These are phyloP conservation scores for Poteriospumella lacustris DNA, from an alignment of 108 stramenopile species.

Conservation along the genomic window DNA sequence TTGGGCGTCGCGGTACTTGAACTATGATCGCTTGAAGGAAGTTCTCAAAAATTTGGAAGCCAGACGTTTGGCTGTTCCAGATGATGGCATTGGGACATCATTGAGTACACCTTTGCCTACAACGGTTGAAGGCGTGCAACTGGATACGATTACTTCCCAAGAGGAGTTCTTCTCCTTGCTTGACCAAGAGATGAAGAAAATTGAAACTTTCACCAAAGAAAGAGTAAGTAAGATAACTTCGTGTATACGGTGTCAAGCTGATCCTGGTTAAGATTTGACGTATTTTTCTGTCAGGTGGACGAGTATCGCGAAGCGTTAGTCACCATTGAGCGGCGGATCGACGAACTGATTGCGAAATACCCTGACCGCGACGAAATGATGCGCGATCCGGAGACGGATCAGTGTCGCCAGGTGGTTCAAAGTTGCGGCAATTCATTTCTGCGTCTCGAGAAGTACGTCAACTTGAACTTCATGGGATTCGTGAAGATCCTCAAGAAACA, in stretches of 20 bases:
- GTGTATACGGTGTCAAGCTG: not conserved
- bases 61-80: not conserved
- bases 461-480: constrained; percentile 93
- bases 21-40: constrained; percentile 33
- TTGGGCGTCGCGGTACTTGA: constrained; percentile 30
- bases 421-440: constrained; percentile 50
- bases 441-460: constrained; percentile 85
- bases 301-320: constrained; percentile 34
- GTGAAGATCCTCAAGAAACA: constrained; percentile 96
- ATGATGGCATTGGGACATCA: not conserved
- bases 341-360: not conserved
- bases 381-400: not conserved
- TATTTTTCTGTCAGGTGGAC: not conserved
- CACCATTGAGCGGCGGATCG: not conserved
- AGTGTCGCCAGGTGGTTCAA: too few relatives aligned
- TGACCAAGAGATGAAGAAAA: constrained; percentile 73
- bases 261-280: not conserved
- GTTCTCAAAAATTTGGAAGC: not conserved
- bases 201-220: constrained; percentile 70
- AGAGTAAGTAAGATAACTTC: too few relatives aligned
- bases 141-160: constrained; percentile 60
- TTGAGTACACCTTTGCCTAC: constrained; percentile 27
- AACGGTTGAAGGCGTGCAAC: constrained; percentile 20
- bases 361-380: not conserved
- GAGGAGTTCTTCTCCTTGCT: constrained; percentile 72